Base-by-base conservation (phyloP, 2,329 filamentous ascomycete genomes). In the Pseudogymnoascus sp. region DNA sequence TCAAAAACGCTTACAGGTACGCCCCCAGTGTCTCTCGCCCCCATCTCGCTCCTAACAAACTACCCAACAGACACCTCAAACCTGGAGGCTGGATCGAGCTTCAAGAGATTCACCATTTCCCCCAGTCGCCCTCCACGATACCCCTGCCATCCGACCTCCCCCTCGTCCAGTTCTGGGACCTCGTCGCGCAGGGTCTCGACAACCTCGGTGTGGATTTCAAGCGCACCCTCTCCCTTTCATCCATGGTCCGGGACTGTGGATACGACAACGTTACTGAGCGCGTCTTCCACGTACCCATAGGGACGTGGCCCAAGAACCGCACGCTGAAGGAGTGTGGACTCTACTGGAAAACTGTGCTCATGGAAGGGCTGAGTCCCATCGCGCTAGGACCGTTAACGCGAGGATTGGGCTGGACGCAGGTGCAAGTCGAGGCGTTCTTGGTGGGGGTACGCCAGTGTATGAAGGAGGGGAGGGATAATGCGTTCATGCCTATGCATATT, bases 41-140 rank as follows among this genome's bases (percentile, higher is more conserved):
- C 44, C n/a, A 11, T n/a, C 3, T 10, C 68, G 21, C n/a, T 24
- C 50, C 31, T 64, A 21, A 63, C 57, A 24, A 11, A 40, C 13
- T 44, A 35, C 8, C 17, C 59, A 61, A 26, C 62, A 81, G 79
- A 37, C 78, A 82, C 67, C 71, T 82, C 13, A 80, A 78, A 65
- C 79, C 79, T 2, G 81, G 80, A 10, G 81, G 78, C 13, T 83
- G 80, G 80, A 75, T 82, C 47, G 81, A 84, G 66, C 70, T 82
- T 33, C 80, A 82, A 66, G 81, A 83, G 68, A 78, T 82, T 21
- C 75, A 81, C 60, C 79, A 81, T 67, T 73, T 72, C 59, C 79
- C 80, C 2, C 72, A 75, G 61, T 78, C 74, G 60, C 75, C 78
- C 41, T 54, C 47, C n/a, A 74, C 76, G 47, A 71, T 71, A 40